These are phyloP conservation scores for Phlebiopsis gigantea DNA, from an alignment of 768 basidiomycete species.

Conservation along the genomic window DNA sequence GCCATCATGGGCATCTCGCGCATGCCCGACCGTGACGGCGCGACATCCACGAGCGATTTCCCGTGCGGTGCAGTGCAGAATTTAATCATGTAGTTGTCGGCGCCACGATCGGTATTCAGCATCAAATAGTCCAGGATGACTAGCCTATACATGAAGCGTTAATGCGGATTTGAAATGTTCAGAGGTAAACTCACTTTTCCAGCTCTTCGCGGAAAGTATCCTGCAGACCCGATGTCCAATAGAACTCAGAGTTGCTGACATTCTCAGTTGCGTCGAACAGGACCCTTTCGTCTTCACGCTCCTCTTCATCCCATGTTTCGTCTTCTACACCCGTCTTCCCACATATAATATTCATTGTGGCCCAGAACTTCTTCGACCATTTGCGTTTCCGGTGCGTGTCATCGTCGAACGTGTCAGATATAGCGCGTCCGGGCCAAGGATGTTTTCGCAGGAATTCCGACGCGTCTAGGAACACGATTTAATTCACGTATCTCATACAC, in stretches of 20 bases:
- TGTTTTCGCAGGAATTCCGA: constrained; percentile 82
- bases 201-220: constrained; percentile 82
- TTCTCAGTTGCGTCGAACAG: constrained; percentile 65
- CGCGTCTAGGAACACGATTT: constrained; percentile 48
- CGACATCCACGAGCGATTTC: constrained; percentile 72
- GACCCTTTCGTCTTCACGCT: constrained; percentile 69
- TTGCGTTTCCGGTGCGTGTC: constrained; percentile 70
- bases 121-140: constrained; percentile 89
- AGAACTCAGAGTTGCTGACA: constrained; percentile 53
- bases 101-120: constrained; percentile 86
- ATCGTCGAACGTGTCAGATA: constrained; percentile 83
- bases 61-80: constrained; percentile 81
- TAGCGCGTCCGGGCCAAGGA: constrained; percentile 83
- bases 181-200: constrained; percentile 58
- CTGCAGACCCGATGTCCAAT: constrained; percentile 78
- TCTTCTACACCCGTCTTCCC: constrained; percentile 78
- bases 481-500: neutral
- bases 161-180: neutral
- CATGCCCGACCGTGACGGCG: constrained; percentile 62
- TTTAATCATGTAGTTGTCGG: constrained; percentile 92
- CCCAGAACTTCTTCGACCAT: constrained; percentile 60
- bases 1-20: constrained; percentile 72
- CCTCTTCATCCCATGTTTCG: constrained; percentile 59
- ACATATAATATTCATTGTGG: constrained; percentile 74
- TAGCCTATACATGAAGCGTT: constrained; percentile 43